Conservation (phyloP, 257 asterid species). For the Pogostemon cablin region DNA sequence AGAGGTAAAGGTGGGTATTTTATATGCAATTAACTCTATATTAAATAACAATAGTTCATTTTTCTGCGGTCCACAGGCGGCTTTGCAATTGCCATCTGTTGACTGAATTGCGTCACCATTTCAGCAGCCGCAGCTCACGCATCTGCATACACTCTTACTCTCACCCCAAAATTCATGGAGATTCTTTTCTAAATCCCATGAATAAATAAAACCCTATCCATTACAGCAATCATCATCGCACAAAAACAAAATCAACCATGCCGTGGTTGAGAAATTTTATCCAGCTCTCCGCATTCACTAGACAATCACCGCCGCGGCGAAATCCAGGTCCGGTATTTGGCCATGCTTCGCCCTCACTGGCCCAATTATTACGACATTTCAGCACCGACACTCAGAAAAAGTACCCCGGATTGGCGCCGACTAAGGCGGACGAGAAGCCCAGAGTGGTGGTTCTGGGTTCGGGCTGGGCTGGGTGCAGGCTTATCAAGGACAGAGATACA, state of each 20-base stretch:
- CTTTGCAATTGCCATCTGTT: constrained; percentile 34
- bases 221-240: not conserved
- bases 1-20: too few species aligned
- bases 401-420: constrained; percentile 57
- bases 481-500: constrained; percentile 82
- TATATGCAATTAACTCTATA: too few species aligned
- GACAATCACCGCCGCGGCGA: constrained; percentile 38
- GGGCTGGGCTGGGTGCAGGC: constrained; percentile 99
- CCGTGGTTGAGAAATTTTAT: constrained; percentile 76
- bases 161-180: constrained; percentile 32
- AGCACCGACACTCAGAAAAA: constrained; percentile 36
- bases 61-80: constrained; percentile 14
- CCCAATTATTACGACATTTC: constrained; percentile 55
- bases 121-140: constrained; percentile 39
- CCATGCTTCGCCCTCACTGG: constrained; percentile 41
- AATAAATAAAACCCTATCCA: not conserved
- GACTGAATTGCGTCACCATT: constrained; percentile 28
- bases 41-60: not conserved
- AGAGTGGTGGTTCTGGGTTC: constrained; percentile 92
- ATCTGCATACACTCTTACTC: constrained; percentile 25
- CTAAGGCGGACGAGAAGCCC: constrained; percentile 82
- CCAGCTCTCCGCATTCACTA: constrained; percentile 51
- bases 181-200: constrained; percentile 28
- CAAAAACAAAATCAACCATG: constrained; percentile 42
- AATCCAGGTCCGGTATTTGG: constrained; percentile 34